Conservation (phyloP, 2,329 filamentous ascomycete genomes). For the Elsinoe arachidis region DNA sequence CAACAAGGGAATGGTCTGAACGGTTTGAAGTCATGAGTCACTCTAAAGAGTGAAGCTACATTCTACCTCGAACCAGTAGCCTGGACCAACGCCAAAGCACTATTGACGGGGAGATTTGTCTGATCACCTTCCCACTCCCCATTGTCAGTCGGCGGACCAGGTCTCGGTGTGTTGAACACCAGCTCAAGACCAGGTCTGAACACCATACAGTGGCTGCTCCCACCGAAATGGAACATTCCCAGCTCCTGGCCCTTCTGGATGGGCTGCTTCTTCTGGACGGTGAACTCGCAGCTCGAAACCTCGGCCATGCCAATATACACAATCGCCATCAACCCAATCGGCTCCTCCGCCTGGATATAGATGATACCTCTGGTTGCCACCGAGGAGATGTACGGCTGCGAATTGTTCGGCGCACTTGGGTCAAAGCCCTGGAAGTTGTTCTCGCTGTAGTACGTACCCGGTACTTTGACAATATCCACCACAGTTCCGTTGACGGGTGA, state of each 20-base stretch:
- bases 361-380: constrained; percentile 63
- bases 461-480: constrained; percentile 47
- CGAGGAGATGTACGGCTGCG: constrained; percentile 55
- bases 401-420: constrained; percentile 27
- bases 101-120: no score
- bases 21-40: no score
- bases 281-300: constrained; percentile 63
- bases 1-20: no score
- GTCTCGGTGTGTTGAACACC: no score
- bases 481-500: constrained; percentile 56
- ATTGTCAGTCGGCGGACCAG: no score
- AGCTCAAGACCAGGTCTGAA: constrained; percentile 34
- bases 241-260: constrained; percentile 62
- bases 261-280: constrained; percentile 55
- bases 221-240: constrained; percentile 77
- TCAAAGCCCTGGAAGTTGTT: constrained; percentile 42
- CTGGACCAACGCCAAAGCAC: no score
- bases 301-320: constrained; percentile 69
- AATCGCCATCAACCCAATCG: constrained; percentile 61
- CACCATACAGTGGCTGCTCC: constrained; percentile 59
- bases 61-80: no score
- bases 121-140: no score
- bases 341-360: constrained; percentile 61
- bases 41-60: no score
- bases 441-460: constrained; percentile 62